phyloP scores from a whole-genome alignment of 163 green algal genomes.

The Scenedesmus sp. region DNA sequence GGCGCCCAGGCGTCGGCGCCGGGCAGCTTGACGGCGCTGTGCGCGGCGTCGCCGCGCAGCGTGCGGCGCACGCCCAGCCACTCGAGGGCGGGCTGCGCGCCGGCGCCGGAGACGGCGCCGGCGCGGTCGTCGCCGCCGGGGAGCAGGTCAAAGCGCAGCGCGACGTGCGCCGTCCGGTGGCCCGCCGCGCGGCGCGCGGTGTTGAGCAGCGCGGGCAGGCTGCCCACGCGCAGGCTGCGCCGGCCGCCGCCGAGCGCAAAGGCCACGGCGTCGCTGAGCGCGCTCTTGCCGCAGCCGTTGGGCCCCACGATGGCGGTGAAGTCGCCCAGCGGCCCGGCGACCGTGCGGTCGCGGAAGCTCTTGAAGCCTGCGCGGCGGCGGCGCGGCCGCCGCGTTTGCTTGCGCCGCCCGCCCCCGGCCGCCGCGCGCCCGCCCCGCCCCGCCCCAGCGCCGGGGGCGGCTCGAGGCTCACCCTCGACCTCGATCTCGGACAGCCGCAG shows the following conservation, averaged over 20 bases:
- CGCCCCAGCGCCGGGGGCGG: too few relatives aligned
- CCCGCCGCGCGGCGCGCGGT: constrained; percentile 28
- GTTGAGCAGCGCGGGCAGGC: constrained; percentile 58
- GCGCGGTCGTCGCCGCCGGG: background rate
- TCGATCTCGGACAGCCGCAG: too few relatives aligned
- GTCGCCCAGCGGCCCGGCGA: constrained; percentile 49
- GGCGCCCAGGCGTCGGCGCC: background rate
- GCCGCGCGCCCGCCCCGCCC: too few relatives aligned
- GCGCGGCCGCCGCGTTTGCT: background rate
- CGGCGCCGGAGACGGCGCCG: too few relatives aligned
- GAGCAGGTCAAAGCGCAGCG: constrained; percentile 10
- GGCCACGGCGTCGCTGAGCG: constrained; percentile 71
- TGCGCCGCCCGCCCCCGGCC: background rate
- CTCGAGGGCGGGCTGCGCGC: too few relatives aligned
- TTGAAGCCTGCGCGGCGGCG: constrained; percentile 69
- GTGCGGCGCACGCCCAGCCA: background rate
- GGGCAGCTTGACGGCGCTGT: background rate
- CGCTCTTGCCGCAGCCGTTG: constrained; percentile 76
- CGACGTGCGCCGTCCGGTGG: constrained; percentile 7
- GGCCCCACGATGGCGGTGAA: constrained; percentile 72
- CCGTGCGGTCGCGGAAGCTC: constrained; percentile 51
- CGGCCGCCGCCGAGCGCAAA: constrained; percentile 73
- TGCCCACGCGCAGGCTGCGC: constrained; percentile 62
- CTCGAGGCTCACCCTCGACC: too few relatives aligned
- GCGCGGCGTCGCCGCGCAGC: constrained; percentile 4